A percentile compares a stretch with the other conserved stretches of the same genome.
Evolutionary conservation across 2,329 filamentous ascomycete genomes (phyloP).

Genomic region (Sporothrix dimorphospora): DNA sequence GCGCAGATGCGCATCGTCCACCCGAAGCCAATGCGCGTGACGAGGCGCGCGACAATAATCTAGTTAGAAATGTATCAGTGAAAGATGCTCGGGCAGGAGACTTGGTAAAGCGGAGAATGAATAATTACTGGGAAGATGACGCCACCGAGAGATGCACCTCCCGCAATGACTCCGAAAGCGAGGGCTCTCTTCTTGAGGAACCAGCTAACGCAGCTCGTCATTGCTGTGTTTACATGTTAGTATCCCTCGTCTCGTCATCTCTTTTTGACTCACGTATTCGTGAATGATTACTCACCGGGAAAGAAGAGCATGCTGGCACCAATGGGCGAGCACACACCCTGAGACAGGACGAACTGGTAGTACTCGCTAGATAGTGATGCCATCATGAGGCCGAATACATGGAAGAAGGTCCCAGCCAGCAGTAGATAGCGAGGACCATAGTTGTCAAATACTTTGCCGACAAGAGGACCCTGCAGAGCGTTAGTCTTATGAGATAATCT

Average conservation of each 20-base stretch:
- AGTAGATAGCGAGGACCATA: neutral
- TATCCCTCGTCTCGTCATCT: neutral
- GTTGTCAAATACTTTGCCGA: no score
- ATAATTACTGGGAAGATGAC: neutral
- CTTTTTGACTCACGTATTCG: no score
- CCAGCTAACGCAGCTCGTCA: neutral
- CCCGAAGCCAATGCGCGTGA: neutral
- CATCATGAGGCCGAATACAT: neutral
- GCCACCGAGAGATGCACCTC: neutral
- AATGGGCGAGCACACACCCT: neutral
- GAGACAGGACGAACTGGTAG: neutral
- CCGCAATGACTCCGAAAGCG: neutral
- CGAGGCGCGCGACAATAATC: neutral
- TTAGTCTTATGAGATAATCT: no score
- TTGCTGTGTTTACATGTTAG: no score
- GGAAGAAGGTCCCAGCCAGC: neutral
- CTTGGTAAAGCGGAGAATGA: no score
- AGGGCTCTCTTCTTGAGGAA: neutral
- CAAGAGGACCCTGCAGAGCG: no score
- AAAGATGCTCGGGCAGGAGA: no score
- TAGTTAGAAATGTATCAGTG: no score
- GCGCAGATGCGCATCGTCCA: neutral
- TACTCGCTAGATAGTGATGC: neutral
- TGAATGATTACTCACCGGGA: no score
- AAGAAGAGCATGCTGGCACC: neutral